Evolutionary conservation across 352 stramenopile genomes (phyloP).

Genomic region (Pythium myriotylum): DNA sequence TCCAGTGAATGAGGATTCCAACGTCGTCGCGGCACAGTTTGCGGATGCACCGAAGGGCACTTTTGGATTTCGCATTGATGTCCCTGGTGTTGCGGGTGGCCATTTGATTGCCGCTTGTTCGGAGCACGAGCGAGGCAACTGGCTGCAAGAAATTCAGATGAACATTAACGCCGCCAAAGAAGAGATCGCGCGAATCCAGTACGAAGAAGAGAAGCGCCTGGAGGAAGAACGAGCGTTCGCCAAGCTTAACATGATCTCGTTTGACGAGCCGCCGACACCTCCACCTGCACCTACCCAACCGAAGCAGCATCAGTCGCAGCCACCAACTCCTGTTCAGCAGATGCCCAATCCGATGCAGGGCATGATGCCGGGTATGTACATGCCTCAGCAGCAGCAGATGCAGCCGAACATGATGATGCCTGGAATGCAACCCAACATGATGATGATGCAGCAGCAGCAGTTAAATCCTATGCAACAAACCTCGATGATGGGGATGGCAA

Average conservation of each 20-base stretch:
- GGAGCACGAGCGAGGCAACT: slow-evolving; percentile 77
- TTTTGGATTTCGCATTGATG: slow-evolving; percentile 66
- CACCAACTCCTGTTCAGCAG: slow-evolving; percentile 18
- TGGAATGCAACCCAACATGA: slow-evolving; percentile 8
- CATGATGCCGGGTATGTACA: slow-evolving; percentile 9
- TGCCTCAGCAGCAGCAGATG: slow-evolving; percentile 4
- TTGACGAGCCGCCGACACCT: slow-evolving; percentile 45
- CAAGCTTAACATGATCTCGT: slow-evolving; percentile 82
- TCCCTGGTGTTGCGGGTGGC: slow-evolving; percentile 58
- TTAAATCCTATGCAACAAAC: slow-evolving; percentile 3
- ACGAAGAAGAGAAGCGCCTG: slow-evolving; percentile 55
- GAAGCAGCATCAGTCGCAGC: slow-evolving; percentile 33
- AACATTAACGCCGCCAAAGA: slow-evolving; percentile 49
- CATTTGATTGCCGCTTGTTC: slow-evolving; percentile 59
- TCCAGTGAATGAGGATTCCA: slow-evolving; percentile 65
- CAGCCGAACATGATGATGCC: not conserved
- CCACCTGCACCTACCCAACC: not conserved
- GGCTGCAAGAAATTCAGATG: slow-evolving; percentile 79
- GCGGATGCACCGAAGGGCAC: slow-evolving; percentile 50
- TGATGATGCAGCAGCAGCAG: slow-evolving; percentile 14
- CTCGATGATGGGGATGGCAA: slow-evolving; percentile 10
- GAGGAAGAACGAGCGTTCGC: slow-evolving; percentile 65
- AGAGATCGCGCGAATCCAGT: slow-evolving; percentile 40
- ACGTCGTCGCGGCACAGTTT: slow-evolving; percentile 47
- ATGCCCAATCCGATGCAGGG: not conserved